Evolutionary conservation across 208 protist genomes (phyloP).

Genomic region (Acanthamoeba culbertsoni): DNA sequence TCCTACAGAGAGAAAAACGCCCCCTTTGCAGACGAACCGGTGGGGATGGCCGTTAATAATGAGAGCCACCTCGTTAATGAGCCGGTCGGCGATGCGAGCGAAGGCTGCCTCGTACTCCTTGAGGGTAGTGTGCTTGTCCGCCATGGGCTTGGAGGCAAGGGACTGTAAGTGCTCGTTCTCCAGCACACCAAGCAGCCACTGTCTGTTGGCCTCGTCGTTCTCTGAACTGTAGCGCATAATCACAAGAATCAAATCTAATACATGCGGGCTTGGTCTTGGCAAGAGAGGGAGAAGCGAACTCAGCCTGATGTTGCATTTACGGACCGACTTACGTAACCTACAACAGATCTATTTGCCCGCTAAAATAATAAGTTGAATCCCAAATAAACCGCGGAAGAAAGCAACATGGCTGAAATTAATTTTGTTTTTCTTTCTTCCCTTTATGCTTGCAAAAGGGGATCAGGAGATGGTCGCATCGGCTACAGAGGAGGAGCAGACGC

Average conservation of each 20-base stretch:
- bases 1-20: not conserved
- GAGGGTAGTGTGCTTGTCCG: conserved; percentile 24
- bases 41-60: conserved; percentile 46
- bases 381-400: too few species aligned
- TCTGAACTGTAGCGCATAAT: too few species aligned
- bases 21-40: too few species aligned
- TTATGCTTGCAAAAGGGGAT: not conserved
- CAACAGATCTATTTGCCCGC: too few species aligned
- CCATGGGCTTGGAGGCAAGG: not conserved
- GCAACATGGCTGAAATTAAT: too few species aligned
- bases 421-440: too few species aligned
- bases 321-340: too few species aligned
- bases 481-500: conserved; percentile 31
- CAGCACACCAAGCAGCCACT: not conserved
- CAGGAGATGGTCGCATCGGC: conserved; percentile 20
- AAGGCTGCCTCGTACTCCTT: conserved; percentile 55
- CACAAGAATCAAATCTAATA: too few species aligned
- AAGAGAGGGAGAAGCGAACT: too few species aligned
- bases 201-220: not conserved
- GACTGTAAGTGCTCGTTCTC: conserved; percentile 30
- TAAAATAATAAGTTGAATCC: too few species aligned
- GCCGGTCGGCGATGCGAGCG: conserved; percentile 1
- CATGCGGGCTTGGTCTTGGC: too few species aligned
- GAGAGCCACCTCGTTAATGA: conserved; percentile 25
- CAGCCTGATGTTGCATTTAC: too few species aligned